Evolutionary conservation across 1,284 basidiomycete species (phyloP).

Genomic region (Ganoderma multipileum): DNA sequence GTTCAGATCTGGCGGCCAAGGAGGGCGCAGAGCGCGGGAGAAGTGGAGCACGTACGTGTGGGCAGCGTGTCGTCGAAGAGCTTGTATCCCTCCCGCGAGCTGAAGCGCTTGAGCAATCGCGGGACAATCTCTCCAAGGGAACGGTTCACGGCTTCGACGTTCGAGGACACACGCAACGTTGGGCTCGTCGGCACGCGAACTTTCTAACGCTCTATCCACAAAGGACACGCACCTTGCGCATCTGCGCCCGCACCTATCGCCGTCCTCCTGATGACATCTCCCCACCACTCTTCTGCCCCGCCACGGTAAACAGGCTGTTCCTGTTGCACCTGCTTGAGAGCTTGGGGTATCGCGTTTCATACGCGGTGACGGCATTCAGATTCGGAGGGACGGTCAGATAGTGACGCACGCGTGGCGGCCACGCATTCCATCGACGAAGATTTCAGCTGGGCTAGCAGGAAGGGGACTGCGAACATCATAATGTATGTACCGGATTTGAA

Average conservation of each 20-base stretch:
- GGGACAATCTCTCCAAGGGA: conserved; percentile 60
- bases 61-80: conserved; percentile 69
- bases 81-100: conserved; percentile 72
- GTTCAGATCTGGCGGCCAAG: neutral
- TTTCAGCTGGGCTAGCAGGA: conserved; percentile 5
- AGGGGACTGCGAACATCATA: neutral
- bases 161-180: neutral
- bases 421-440: conserved; percentile 2
- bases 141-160: conserved; percentile 54
- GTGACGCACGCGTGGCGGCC: neutral
- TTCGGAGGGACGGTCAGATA: conserved; percentile 1
- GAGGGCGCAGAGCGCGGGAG: neutral
- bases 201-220: neutral
- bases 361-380: neutral
- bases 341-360: conserved; percentile 42
- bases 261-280: conserved; percentile 72
- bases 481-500: conserved; percentile 72
- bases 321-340: conserved; percentile 65
- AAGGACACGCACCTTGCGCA: conserved; percentile 48
- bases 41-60: conserved; percentile 51
- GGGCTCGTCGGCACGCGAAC: neutral
- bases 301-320: conserved; percentile 61
- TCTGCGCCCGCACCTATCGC: conserved; percentile 76
- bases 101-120: conserved; percentile 66
- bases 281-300: conserved; percentile 71